Evolutionary conservation across 495 filamentous ascomycete species (phyloP).

Genomic region (Cladorrhinum samala): DNA sequence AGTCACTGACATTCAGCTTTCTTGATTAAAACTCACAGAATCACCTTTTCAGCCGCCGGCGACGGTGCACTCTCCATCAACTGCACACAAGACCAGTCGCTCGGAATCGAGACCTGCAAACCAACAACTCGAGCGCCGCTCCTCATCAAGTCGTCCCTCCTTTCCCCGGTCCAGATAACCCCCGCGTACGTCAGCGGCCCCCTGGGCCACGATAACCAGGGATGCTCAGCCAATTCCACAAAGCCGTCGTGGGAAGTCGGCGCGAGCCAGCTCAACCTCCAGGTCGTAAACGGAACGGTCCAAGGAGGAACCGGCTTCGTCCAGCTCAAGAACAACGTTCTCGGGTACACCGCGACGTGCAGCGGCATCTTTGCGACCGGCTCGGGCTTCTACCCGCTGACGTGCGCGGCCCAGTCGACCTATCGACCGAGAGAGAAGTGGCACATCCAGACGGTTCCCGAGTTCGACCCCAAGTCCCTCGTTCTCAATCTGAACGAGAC

Average conservation of each 20-base stretch:
- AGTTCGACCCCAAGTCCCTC: constrained; percentile 5
- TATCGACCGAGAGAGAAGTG: constrained; percentile 5
- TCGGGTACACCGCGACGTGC: constrained; percentile 12
- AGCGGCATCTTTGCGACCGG: background rate
- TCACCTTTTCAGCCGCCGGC: constrained; percentile 19
- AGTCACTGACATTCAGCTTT: background rate
- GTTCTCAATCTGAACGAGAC: constrained; percentile 15
- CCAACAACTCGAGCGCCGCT: constrained; percentile 3
- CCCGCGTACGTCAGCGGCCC: constrained; percentile 17
- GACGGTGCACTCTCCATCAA: constrained; percentile 13
- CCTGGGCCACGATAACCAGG: constrained; percentile 15
- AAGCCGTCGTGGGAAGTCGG: constrained; percentile 12
- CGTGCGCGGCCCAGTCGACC: constrained; percentile 2
- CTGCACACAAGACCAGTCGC: background rate
- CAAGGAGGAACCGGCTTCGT: constrained; percentile 9
- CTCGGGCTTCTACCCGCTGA: background rate
- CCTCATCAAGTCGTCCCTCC: background rate
- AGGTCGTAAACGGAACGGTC: background rate
- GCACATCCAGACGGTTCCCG: constrained; percentile 6
- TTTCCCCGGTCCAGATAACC: constrained; percentile 14
- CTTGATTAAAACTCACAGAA: background rate
- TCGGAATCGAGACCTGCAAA: background rate
- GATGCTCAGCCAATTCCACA: constrained; percentile 14
- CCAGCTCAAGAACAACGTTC: constrained; percentile 4
- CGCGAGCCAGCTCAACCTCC: constrained; percentile 9